Base-by-base conservation (phyloP, 306 rosid species). In the Cucumis sativus region DNA sequence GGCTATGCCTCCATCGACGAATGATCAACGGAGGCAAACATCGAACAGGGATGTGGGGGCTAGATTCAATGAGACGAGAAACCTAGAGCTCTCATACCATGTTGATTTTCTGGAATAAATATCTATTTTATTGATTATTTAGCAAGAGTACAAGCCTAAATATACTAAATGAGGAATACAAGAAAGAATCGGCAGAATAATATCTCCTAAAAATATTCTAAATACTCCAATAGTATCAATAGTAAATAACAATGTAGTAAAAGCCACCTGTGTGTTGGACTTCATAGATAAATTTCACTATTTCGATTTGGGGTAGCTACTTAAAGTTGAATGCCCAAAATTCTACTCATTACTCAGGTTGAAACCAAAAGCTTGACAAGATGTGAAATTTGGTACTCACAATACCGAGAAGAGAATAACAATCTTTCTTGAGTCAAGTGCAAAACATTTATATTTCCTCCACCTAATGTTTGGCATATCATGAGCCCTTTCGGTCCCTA, bases 401-500 rank as follows among this genome's bases (percentile, higher is more conserved):
- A 91, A 72, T 86, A 93, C 68, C 77, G 98, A 93, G 88, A 93
- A 93, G 51, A 90, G 92, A 75, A 93, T 85, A 56, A 95, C 97
- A 6, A 90, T 88, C 86, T 90, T 91, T 89, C 97, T 85, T 68
- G 98, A 93, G 82, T 90, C 91, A 52, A 93, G 84, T n/a, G 96
- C 85, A 60, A 87, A 75, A 52, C 96, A 91, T 84, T 88, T 90
- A 79, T 85, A 91, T 88, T 88, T 88, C 85, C 96, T 90, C 90
- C 92, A 89, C 72, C 82, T 86, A 86, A 88, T 91, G 77, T 82
- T 90, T 54, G 96, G 86, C 74, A 79, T 51, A 81, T 93, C 98
- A 59, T 90, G 88, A 67, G 87, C 76, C 85, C 87, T 91, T 85
- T 93, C 97, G 28, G 64, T 57, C 83, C 81, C 88, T 77, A 87